Base-by-base conservation (phyloP, 2,329 filamentous ascomycete species). In the Thermothelomyces thermophilus region DNA sequence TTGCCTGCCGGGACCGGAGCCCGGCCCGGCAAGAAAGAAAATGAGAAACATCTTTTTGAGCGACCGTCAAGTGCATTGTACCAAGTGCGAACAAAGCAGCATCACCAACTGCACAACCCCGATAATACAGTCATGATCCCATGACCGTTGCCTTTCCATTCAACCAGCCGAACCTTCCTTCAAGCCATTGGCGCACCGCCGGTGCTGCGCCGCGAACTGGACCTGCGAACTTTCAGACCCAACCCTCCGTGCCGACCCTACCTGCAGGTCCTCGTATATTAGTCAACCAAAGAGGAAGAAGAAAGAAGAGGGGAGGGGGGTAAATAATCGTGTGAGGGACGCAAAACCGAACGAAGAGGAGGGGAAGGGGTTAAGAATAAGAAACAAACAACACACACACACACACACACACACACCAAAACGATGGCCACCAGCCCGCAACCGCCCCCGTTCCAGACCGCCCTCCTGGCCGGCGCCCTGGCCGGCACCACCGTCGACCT, bases 401-500 rank as follows among this genome's bases (percentile, higher is more conserved):
- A 17, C 5, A 17, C 14, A 39, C 13, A 39, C n/a, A 40, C 3
- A 37, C 28, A 31, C 28, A 46, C 3, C 31, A 11, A 20, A 35
- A 50, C 46, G 35, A 57, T 45, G 42, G 16, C 47, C 14, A 47
- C 43, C 3, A 6, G 17, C 39, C 41, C 48, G 20, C 22, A 41
- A n/a, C 50, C 54, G 13, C 37, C 72, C 33, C 65, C 73, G 62
- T 83, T 82, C 72, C 74, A 75, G 47, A 75, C 77, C 22, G 79
- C 81, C 63, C 80, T 84, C 61, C 67, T 84, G 75, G 89, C 93
- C 60, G 93, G 93, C 68, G 93, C 84, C 64, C 74, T 96, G 58
- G 93, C 93, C 59, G 93, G 93, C 65, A 93, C 93, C 41, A 95
- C 90, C 13, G 93, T 97, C 69, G 93, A 98, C 79, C 84, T 95